Evolutionary conservation across 2,329 filamentous ascomycete genomes (phyloP).

Genomic region (Colletotrichum cordylinicola): DNA sequence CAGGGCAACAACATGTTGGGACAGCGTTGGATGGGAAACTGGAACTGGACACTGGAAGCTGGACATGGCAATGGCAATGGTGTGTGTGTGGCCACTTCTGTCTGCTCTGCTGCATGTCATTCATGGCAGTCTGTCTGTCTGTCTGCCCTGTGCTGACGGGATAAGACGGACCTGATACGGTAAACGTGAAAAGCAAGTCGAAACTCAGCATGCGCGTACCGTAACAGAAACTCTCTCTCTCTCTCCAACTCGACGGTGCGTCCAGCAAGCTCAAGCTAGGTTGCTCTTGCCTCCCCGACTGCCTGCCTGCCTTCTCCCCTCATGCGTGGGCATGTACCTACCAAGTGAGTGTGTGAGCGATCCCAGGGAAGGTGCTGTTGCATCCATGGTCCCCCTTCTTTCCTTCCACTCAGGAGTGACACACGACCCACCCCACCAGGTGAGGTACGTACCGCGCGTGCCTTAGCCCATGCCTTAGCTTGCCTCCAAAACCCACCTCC

Average conservation of each 20-base stretch:
- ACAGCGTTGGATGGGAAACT: neutral
- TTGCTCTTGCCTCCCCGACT: neutral
- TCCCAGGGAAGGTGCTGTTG: neutral
- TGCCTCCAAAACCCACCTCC: slow-evolving; percentile 17
- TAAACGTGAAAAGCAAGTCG: neutral
- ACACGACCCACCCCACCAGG: neutral
- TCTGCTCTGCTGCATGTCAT: neutral
- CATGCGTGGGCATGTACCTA: neutral
- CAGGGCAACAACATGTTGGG: neutral
- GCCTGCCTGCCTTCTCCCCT: neutral
- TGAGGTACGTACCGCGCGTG: slow-evolving; percentile 8
- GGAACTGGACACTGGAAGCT: neutral
- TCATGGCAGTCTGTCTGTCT: neutral
- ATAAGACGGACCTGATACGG: neutral
- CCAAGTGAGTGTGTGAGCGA: neutral
- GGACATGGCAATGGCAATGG: neutral
- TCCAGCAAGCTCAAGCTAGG: neutral
- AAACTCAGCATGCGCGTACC: neutral
- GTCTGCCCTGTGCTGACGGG: neutral
- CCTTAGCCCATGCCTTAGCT: slow-evolving; percentile 10
- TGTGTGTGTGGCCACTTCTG: neutral
- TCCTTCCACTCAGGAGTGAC: neutral
- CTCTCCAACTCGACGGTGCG: neutral
- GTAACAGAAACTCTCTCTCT: neutral
- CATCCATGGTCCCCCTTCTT: neutral